Evolutionary conservation across 179 eudicot genomes (phyloP).

Genomic region (Carnegiea gigantea): DNA sequence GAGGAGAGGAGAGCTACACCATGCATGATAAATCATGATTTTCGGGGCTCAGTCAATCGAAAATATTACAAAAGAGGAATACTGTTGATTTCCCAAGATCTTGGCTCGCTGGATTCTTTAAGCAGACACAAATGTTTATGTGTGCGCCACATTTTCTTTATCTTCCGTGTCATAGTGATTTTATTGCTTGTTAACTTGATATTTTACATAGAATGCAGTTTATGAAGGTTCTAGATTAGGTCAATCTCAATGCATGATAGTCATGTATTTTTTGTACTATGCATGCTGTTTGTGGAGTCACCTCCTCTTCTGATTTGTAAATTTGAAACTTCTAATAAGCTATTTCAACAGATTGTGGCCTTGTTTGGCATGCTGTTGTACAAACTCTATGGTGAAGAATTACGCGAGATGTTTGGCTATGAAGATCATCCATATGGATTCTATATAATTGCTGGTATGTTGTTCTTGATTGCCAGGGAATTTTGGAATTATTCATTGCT

Average conservation of each 20-base stretch:
- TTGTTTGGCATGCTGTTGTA: slow-evolving; percentile 79
- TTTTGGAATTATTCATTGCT: neutral
- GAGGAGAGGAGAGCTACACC: no score
- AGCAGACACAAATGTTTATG: no score
- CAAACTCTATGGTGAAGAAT: slow-evolving; percentile 91
- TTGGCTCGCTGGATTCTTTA: no score
- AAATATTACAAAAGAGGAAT: no score
- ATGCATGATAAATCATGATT: no score
- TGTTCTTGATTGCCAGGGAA: neutral
- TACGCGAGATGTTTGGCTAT: slow-evolving; percentile 97
- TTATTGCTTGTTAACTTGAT: neutral
- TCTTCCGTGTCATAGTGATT: neutral
- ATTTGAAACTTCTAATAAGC: slow-evolving; percentile 15
- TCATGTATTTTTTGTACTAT: neutral
- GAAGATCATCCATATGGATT: slow-evolving; percentile 95
- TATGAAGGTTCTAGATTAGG: neutral
- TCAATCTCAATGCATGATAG: neutral
- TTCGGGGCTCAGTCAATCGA: no score
- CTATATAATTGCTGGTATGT: slow-evolving; percentile 89
- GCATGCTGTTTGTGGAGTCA: neutral
- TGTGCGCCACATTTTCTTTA: no score
- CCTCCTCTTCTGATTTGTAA: neutral
- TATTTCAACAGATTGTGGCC: slow-evolving; percentile 78
- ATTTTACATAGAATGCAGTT: neutral
- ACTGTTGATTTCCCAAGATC: no score